Evolutionary conservation across 2,329 filamentous ascomycete species (phyloP), one percentile per base, ranked within the genome.

Genomic region (Ilyonectria mors-panacis): DNA sequence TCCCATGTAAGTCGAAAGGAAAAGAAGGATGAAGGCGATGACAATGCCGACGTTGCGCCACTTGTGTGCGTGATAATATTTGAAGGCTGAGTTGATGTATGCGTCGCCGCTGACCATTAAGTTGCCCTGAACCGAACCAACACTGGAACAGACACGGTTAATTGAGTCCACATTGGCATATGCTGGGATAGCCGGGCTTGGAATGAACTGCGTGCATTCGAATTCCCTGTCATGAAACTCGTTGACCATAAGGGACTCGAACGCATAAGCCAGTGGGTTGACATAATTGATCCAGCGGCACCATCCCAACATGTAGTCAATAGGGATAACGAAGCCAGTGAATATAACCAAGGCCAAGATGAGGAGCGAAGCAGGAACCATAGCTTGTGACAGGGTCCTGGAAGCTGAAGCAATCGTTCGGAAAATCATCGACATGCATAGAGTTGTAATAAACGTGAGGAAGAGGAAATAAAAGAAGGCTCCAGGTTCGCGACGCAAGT

Each of bases 211-310:
- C 72, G 77, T 48, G 42, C 76, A 78, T 2, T 61, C n/a, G 30
- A 78, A 78, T 0, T 72, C 50, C 0, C 76, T 71, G 2, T 65
- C 67, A n/a, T 76, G 69, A 62, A 93, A 93, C 76, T 93, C 91
- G 73, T 92, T 92, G 63, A 88, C 81, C 88, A 91, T 89, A 28
- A 92, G 80, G 0, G 85, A 82, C 68, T 92, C 90, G 70, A 92
- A 93, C 0, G 85, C 88, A 68, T 92, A 92, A 0, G 85, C 86
- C 8, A 92, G 85, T 2, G 89, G 89, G 64, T 92, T 86, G 53
- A 91, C 79, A 70, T 90, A 91, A 66, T 87, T 88, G 66, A 92
- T 90, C 90, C 90, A 92, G 44, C 87, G 81, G 44, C 87, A 87
- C 89, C 90, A 93, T 1, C 85, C 87, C 13, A 87, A 82, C 88